Base-by-base conservation (phyloP, 805 yeast species). In the Lachancea waltii region DNA sequence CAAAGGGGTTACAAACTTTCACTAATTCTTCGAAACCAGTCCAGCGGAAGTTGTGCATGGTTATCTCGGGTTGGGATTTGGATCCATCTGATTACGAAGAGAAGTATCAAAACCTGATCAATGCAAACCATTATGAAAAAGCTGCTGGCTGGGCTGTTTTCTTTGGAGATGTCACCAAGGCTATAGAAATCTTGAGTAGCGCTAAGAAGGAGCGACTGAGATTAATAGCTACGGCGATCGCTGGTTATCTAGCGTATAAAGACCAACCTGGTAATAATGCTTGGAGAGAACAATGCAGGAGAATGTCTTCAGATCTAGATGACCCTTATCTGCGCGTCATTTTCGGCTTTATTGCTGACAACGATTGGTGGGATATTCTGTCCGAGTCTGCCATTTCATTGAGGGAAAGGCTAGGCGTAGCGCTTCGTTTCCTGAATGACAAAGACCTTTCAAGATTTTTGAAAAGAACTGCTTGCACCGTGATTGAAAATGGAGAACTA, bases 61-160 rank as follows among this genome's bases (percentile, higher is more conserved):
- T 81, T 31, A 85, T 85, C 11, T 80, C 87, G 24, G 97, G 97
- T 2, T 89, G 96, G 94, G 86, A 85, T 50, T 78, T 85, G 50
- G 79, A 86, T 2, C 73, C 75, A 13, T 65, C 73, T 18, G 95
- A 85, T 54, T 70, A 86, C 44, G 95, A 87, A 47, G 77, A 73
- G 27, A 78, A 81, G 44, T 70, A 84, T 27, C 62, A 64, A 16
- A 66, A 68, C 28, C 67, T 90, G 28, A 75, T 80, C 16, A 59
- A 64, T 0, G 58, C 65, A 11, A 87, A 83, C 0, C 72, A 75
- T 42, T 73, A 73, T 45, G 95, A 87, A 44, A 80, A 90, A 54
- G 97, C 98, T 1, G 98, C 97, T 1, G 97, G 95, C 0, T 85
- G 95, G 95, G 97, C 97, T 0, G 89, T 87, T 0, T 90, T 90